Percentiles rank a stretch among this genome's conserved stretches.
Conservation (phyloP, 495 filamentous ascomycete genomes). For the Polyplosphaeria fusca region DNA sequence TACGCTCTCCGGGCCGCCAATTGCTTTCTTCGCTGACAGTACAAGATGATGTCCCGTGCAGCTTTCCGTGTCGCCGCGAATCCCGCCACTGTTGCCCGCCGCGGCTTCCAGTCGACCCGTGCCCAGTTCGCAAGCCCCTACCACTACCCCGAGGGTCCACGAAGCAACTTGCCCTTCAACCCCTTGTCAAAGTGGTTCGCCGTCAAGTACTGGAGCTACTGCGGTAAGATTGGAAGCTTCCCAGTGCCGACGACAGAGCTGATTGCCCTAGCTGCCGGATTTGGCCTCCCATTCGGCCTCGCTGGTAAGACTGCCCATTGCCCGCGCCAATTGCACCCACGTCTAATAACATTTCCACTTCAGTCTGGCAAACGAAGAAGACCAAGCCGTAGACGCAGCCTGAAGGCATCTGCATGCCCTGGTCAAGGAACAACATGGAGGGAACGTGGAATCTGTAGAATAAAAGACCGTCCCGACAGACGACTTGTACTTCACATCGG, state of each 20-base stretch:
- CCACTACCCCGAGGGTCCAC: slow-evolving; percentile 97
- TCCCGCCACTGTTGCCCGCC: slow-evolving; percentile 70
- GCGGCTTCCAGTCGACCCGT: slow-evolving; percentile 89
- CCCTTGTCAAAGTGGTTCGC: slow-evolving; percentile 80
- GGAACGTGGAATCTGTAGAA: slow-evolving; percentile 16
- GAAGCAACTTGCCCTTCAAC: slow-evolving; percentile 95
- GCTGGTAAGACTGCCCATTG: slow-evolving; percentile 58
- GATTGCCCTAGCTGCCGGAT: slow-evolving; percentile 59
- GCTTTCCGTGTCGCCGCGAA: slow-evolving; percentile 63
- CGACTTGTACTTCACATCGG: slow-evolving; percentile 19
- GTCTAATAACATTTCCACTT: slow-evolving; percentile 26
- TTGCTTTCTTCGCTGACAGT: slow-evolving; percentile 20
- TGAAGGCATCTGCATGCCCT: neutral
- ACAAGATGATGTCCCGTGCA: slow-evolving; percentile 81
- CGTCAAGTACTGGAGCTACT: slow-evolving; percentile 77
- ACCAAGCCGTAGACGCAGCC: slow-evolving; percentile 28
- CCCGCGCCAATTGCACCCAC: neutral
- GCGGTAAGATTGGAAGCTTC: slow-evolving; percentile 52
- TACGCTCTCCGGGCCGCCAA: slow-evolving; percentile 21
- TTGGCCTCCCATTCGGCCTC: slow-evolving; percentile 77
- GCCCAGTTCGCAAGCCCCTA: slow-evolving; percentile 83
- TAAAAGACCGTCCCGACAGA: slow-evolving; percentile 14
- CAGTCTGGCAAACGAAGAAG: slow-evolving; percentile 88
- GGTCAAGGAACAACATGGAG: neutral
- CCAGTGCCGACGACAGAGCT: neutral